Conservation (phyloP, 2,329 filamentous ascomycete genomes). For the Fusarium sarcochroum region DNA sequence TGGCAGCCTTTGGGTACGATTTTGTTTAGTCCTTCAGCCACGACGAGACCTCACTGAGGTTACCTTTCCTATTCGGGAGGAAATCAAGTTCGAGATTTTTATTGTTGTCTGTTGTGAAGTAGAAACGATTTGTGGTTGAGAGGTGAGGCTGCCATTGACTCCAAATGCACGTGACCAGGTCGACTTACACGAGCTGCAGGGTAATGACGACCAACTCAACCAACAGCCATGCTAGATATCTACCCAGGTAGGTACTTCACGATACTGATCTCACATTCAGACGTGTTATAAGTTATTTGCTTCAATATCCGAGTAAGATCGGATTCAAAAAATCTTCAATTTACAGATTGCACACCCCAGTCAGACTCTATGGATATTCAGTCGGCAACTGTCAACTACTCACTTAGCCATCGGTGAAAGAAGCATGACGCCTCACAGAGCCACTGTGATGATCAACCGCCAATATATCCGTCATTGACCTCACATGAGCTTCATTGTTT, state of each 20-base stretch:
- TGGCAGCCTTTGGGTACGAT: slow-evolving; percentile 11
- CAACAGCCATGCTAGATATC: no score
- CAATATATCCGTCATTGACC: neutral
- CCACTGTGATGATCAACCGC: neutral
- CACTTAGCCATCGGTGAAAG: neutral
- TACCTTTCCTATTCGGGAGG: slow-evolving; percentile 4
- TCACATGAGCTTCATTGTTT: neutral
- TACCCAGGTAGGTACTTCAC: no score
- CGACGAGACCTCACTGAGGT: neutral
- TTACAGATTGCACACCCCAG: no score
- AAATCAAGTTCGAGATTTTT: neutral
- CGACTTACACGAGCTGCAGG: slow-evolving; percentile 13
- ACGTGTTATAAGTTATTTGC: no score
- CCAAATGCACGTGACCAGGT: slow-evolving; percentile 21
- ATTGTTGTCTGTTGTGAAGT: slow-evolving; percentile 1
- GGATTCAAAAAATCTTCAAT: no score
- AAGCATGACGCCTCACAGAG: slow-evolving; percentile 24
- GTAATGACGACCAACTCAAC: neutral
- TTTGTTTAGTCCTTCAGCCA: slow-evolving; percentile 19
- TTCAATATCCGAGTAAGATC: no score
- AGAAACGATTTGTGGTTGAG: slow-evolving; percentile 1
- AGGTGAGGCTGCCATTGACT: slow-evolving; percentile 6
- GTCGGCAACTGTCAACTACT: no score
- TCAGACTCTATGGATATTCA: no score
- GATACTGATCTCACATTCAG: no score